phyloP scores from a whole-genome alignment of 345 rosid species.

The Moricandia moricandioides region DNA sequence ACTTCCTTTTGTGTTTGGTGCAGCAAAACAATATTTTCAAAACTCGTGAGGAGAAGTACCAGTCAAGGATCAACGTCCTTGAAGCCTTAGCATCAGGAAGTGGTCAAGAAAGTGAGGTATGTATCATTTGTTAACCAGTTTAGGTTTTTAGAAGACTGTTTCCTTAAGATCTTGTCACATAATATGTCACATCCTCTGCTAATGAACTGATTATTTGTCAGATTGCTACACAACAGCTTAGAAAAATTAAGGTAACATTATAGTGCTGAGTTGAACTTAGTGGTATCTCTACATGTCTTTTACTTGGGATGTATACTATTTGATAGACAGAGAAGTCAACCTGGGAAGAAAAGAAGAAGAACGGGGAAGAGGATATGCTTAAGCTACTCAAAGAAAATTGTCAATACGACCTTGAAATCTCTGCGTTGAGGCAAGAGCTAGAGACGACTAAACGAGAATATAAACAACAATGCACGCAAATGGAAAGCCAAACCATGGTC shows the following conservation, averaged over 20 bases:
- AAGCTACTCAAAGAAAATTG: slow-evolving; percentile 43
- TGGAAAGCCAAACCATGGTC: slow-evolving; percentile 46
- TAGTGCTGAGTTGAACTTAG: no score
- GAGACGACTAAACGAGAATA: slow-evolving; percentile 40
- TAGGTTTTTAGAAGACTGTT: not conserved
- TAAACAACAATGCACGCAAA: not conserved
- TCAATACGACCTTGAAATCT: slow-evolving; percentile 35
- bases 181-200: slow-evolving; percentile 7
- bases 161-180: slow-evolving; percentile 6
- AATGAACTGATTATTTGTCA: slow-evolving; percentile 32
- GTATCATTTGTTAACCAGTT: slow-evolving; percentile 2
- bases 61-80: slow-evolving; percentile 76
- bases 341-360: slow-evolving; percentile 45
- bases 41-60: slow-evolving; percentile 85
- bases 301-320: not conserved
- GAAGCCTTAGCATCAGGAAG: slow-evolving; percentile 84
- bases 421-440: slow-evolving; percentile 47
- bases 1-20: slow-evolving; percentile 9
- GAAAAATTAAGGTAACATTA: slow-evolving; percentile 48
- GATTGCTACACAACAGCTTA: slow-evolving; percentile 52
- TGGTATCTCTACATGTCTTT: not conserved
- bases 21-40: slow-evolving; percentile 45
- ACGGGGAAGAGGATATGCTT: slow-evolving; percentile 43
- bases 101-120: slow-evolving; percentile 65
- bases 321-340: slow-evolving; percentile 47